A percentile compares a stretch with the other conserved stretches of the same genome.
These are phyloP conservation scores for Sistotremastrum niveocremeum DNA, from an alignment of 768 basidiomycete species.

Conservation along the genomic window DNA sequence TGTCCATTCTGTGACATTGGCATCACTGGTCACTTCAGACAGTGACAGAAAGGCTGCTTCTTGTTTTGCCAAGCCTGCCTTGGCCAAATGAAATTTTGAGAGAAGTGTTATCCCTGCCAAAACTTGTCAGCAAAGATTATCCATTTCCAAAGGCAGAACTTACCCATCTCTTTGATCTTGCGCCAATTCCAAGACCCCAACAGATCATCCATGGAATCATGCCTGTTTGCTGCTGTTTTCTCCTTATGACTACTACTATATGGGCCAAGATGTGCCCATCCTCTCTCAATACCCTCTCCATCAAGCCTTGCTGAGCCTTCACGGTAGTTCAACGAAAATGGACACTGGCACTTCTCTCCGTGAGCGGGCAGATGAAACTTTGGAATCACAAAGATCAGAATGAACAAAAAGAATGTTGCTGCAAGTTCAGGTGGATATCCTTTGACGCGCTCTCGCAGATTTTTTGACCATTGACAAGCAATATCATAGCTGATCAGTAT, in stretches of 20 bases:
- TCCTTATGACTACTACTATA: slow-evolving; percentile 2
- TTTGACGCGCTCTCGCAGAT: slow-evolving; percentile 9
- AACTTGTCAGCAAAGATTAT: no score
- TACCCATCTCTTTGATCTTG: slow-evolving; percentile 1
- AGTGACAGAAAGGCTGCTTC: no score
- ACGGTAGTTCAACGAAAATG: slow-evolving; percentile 13
- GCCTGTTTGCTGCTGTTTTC: background rate
- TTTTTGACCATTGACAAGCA: slow-evolving; percentile 11
- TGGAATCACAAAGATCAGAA: slow-evolving; percentile 5
- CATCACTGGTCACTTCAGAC: no score
- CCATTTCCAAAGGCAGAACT: no score
- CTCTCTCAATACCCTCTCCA: slow-evolving; percentile 18
- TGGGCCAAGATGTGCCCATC: slow-evolving; percentile 10
- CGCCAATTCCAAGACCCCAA: slow-evolving; percentile 5
- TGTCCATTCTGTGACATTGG: no score
- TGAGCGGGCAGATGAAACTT: slow-evolving; percentile 14
- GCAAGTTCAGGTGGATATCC: background rate
- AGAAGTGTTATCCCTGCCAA: no score
- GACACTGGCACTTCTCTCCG: slow-evolving; percentile 6
- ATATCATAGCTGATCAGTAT: slow-evolving; percentile 13
- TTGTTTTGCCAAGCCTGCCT: no score
- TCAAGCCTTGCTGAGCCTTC: slow-evolving; percentile 12
- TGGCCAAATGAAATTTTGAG: no score
- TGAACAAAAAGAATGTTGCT: background rate
- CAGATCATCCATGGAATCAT: slow-evolving; percentile 3